Evolutionary conservation across 2,329 filamentous ascomycete genomes (phyloP).

Genomic region (Scytalidium sp.): DNA sequence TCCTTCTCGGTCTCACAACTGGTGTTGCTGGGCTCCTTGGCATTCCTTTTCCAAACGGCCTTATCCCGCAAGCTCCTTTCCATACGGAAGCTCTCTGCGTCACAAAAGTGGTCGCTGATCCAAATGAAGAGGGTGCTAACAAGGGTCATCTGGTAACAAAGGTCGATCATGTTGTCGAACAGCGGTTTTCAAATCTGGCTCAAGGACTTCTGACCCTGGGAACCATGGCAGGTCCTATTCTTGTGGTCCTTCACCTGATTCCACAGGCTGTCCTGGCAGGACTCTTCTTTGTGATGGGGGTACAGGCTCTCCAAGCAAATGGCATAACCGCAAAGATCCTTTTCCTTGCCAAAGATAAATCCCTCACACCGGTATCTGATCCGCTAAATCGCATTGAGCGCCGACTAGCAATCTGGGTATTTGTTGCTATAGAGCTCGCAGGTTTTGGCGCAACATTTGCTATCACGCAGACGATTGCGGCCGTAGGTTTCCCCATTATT

Average conservation of each 20-base stretch:
- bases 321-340: conserved; percentile 74
- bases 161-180: conserved; percentile 67
- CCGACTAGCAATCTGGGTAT: conserved; percentile 66
- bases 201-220: conserved; percentile 76
- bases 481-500: conserved; percentile 76
- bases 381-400: conserved; percentile 61
- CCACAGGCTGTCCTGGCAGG: conserved; percentile 78
- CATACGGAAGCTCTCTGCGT: conserved; percentile 79
- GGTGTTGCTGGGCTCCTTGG: conserved; percentile 73
- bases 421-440: conserved; percentile 65
- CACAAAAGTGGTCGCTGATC: conserved; percentile 49
- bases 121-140: conserved; percentile 49
- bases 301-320: conserved; percentile 73
- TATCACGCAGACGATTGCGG: conserved; percentile 79
- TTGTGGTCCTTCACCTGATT: conserved; percentile 72
- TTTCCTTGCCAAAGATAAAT: conserved; percentile 63
- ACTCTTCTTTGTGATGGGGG: conserved; percentile 82
- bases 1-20: conserved; percentile 75
- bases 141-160: conserved; percentile 54
- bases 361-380: conserved; percentile 56
- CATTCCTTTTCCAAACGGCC: conserved; percentile 77
- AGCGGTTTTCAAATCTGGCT: conserved; percentile 73
- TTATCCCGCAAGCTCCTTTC: conserved; percentile 81
- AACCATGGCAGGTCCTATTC: conserved; percentile 73
- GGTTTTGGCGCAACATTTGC: conserved; percentile 78